Evolutionary conservation across 169 alveolate species (phyloP), one percentile per base, ranked within the genome.

Genomic region (Plasmodium relictum): DNA sequence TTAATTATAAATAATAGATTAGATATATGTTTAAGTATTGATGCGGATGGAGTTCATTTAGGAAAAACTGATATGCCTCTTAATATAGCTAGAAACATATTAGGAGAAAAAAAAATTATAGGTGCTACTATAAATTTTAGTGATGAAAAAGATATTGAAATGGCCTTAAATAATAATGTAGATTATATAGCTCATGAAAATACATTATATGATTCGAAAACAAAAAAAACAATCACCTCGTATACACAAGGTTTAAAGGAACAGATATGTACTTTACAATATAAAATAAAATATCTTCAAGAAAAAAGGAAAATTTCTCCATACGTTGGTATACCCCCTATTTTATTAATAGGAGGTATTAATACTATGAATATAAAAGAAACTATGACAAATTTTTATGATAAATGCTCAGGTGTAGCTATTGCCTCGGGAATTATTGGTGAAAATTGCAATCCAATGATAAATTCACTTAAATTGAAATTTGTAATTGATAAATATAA

Each of bases 41-140:
- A 88, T 10, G 93, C 94, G 0, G 94, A 93, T 78, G 95, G 94
- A 52, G 73, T 93, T 18, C 95, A 93, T 63, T 80, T 93, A 72
- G 95, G 95, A 0, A 91, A 88, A 39, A 76, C 71, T 7, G 95
- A 93, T 48, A 8, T 93, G 45, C 94, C 95, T 6, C 70, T 88
- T 26, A 69, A 61, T 12, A 68, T 74, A 26, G 95, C 93, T 1
- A 88, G 95, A 18, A 74, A 74, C 9, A 44, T 93, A 18, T 54
- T 93, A 68, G 95, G 95, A 16, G 83, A 65, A 18, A 62, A 83
- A 5, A 93, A 90, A 91, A 88, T 89, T 54, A 86, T 93, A n/a
- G 94, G 95, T 6, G 92, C 88, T 69, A 74, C 93, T 14, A 89
- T 90, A 37, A 76, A 93, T 62, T 92, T 88, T 39, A 73, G 88